These are phyloP conservation scores for Pichia sorboxylosa DNA, from an alignment of 1,139 yeast species.

Conservation along the genomic window DNA sequence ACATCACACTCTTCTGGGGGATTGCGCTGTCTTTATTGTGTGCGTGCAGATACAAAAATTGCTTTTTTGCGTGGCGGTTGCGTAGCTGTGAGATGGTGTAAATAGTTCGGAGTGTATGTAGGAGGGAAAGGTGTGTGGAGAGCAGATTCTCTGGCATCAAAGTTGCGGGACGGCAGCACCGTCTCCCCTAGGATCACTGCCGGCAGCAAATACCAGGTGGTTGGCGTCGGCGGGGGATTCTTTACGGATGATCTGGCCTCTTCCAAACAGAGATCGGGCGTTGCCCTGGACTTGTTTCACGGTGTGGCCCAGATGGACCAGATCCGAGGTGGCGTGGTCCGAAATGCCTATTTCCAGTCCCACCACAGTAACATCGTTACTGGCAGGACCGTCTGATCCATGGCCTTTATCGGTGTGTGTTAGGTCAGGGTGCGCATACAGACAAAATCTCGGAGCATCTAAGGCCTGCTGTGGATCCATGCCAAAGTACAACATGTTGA, in stretches of 20 bases:
- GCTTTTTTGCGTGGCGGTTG: too few relatives aligned
- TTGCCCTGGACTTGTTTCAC: slow-evolving; percentile 37
- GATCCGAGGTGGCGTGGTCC: slow-evolving; percentile 30
- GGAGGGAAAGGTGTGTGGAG: too few relatives aligned
- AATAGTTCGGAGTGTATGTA: too few relatives aligned
- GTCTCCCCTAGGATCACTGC: slow-evolving; percentile 72
- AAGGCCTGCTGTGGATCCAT: slow-evolving; percentile 64
- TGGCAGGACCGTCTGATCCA: slow-evolving; percentile 60
- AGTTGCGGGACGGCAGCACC: slow-evolving; percentile 55
- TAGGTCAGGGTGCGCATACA: slow-evolving; percentile 38
- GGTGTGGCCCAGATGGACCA: slow-evolving; percentile 47
- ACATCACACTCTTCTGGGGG: too few relatives aligned
- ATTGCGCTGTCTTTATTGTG: too few relatives aligned
- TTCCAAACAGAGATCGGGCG: slow-evolving; percentile 41
- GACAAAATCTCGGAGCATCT: slow-evolving; percentile 65
- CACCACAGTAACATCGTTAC: slow-evolving; percentile 47
- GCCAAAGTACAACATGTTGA: slow-evolving; percentile 53
- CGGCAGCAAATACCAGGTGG: slow-evolving; percentile 47
- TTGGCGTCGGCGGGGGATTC: slow-evolving; percentile 22
- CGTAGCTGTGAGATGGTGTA: too few relatives aligned
- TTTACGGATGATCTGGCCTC: slow-evolving; percentile 64
- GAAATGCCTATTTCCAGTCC: slow-evolving; percentile 57
- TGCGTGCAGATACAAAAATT: too few relatives aligned
- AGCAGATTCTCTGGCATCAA: too few relatives aligned
- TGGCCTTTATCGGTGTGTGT: slow-evolving; percentile 37